phyloP scores from a whole-genome alignment of 805 yeast species.

The Wickerhamomyces ciferrii region DNA sequence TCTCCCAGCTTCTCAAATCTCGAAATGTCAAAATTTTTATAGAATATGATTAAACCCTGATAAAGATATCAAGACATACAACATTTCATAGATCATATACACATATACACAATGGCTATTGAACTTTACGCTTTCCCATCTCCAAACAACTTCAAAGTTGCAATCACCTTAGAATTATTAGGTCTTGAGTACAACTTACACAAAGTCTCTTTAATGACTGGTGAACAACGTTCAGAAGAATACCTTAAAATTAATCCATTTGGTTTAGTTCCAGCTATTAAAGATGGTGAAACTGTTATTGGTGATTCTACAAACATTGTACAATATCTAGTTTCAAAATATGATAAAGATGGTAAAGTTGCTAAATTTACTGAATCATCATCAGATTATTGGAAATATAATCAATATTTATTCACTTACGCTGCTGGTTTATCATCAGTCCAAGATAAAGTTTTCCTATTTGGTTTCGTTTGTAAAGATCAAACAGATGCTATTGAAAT shows the following conservation, averaged over 20 bases:
- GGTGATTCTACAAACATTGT: slow-evolving; percentile 37
- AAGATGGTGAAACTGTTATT: slow-evolving; percentile 15
- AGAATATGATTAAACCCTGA: no score
- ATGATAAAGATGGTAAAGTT: slow-evolving; percentile 42
- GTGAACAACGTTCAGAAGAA: slow-evolving; percentile 45
- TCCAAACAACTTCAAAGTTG: slow-evolving; percentile 31
- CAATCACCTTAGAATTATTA: slow-evolving; percentile 25
- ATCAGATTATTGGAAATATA: slow-evolving; percentile 37
- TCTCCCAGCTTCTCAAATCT: no score
- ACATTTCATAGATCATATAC: no score
- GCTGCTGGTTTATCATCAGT: slow-evolving; percentile 50
- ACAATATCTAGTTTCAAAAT: slow-evolving; percentile 51
- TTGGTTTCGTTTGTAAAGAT: slow-evolving; percentile 33
- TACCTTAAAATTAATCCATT: slow-evolving; percentile 46
- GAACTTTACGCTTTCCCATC: slow-evolving; percentile 10
- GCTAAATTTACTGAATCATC: slow-evolving; percentile 25
- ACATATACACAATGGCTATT: background rate
- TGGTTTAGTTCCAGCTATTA: slow-evolving; percentile 51
- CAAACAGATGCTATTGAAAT: slow-evolving; percentile 38
- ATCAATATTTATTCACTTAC: slow-evolving; percentile 46
- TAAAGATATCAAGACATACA: no score
- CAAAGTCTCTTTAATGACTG: slow-evolving; percentile 30
- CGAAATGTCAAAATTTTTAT: no score
- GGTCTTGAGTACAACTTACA: slow-evolving; percentile 23
- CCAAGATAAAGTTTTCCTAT: slow-evolving; percentile 51